Percentiles rank a stretch among this genome's conserved stretches.
Evolutionary conservation across 352 stramenopile species (phyloP).

Genomic region (Phytophthora nicotianae): DNA sequence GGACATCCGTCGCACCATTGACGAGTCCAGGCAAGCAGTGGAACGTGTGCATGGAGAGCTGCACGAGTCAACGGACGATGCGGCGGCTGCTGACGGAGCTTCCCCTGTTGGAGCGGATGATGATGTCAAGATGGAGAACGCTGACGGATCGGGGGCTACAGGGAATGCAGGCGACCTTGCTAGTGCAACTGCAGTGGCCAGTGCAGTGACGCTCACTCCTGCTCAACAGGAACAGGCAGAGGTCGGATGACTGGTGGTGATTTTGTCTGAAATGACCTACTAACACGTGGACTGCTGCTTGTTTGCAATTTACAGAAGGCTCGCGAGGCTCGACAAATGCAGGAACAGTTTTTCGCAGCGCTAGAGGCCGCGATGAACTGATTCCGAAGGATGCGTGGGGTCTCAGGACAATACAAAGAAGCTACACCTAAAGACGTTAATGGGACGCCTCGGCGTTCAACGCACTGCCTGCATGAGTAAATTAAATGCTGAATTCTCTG

Average conservation of each 20-base stretch:
- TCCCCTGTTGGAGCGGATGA: constrained; percentile 22
- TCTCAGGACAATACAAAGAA: background rate
- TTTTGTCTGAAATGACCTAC: background rate
- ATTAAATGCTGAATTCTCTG: constrained; percentile 29
- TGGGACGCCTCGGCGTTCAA: constrained; percentile 1
- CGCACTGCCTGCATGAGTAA: constrained; percentile 26
- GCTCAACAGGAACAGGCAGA: constrained; percentile 50
- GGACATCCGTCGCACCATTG: constrained; percentile 79
- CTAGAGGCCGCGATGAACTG: constrained; percentile 55
- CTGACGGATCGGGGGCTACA: constrained; percentile 15
- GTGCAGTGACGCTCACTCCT: constrained; percentile 19
- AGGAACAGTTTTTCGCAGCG: constrained; percentile 69
- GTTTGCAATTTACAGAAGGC: constrained; percentile 40
- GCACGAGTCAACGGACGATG: constrained; percentile 57
- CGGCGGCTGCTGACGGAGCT: constrained; percentile 19
- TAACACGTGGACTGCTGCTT: constrained; percentile 7
- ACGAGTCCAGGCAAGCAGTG: constrained; percentile 64
- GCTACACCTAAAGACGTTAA: background rate
- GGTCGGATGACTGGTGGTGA: constrained; percentile 12
- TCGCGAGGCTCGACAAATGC: constrained; percentile 54
- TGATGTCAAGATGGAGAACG: constrained; percentile 68
- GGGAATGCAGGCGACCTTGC: constrained; percentile 14
- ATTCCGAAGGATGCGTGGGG: constrained; percentile 9
- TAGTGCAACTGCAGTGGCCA: constrained; percentile 10
- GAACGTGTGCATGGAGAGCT: constrained; percentile 67